Evolutionary conservation across 2,329 filamentous ascomycete genomes (phyloP), one percentile per base, ranked within the genome.

Genomic region (Fusarium concolor): DNA sequence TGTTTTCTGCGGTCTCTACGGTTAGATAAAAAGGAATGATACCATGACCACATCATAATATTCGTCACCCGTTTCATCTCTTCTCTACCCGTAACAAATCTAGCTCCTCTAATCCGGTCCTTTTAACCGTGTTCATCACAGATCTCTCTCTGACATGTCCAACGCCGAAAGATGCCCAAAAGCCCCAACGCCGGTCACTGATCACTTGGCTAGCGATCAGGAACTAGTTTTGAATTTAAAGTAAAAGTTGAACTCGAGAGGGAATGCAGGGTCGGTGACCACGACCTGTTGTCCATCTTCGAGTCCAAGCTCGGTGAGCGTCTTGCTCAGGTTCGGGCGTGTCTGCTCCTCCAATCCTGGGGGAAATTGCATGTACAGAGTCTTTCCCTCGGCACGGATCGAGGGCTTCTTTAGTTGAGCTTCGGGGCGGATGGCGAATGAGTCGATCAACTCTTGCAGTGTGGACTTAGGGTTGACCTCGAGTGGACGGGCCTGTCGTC

Each of bases 351-450:
- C 93, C 55, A 99, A 82, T 66, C 92, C 88, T 8, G 90, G 89
- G 2, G 96, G 94, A 28, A 87, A 89, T 71, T 94, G 93, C 85
- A 97, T 96, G 78, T 97, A 99, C 42, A 99, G 84, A 5, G 93
- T 96, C 82, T 92, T 96, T 54, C 88, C 87, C 71, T 95, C 90
- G 1, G 83, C 84, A 47, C 94, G 87, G 71, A 99, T 87, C 9
- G 93, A 96, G 1, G 96, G 95, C 77, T 94, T 94, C 85, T 97
- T 98, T 55, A 99, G 85, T 80, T 98, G 96, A 58, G 94, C 90
- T 78, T 97, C 95, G 4, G 96, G 92, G 70, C 92, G 87, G 73
- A 92, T 88, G 3, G 92, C 92, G 42, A 99, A 84, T 35, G 90
- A 91, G 47, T 97, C 94, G 26, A 98, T 87, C 59, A 98, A 92